These are phyloP conservation scores for Kodamaea arcana DNA, from an alignment of 1,139 yeast genomes.

Conservation along the genomic window DNA sequence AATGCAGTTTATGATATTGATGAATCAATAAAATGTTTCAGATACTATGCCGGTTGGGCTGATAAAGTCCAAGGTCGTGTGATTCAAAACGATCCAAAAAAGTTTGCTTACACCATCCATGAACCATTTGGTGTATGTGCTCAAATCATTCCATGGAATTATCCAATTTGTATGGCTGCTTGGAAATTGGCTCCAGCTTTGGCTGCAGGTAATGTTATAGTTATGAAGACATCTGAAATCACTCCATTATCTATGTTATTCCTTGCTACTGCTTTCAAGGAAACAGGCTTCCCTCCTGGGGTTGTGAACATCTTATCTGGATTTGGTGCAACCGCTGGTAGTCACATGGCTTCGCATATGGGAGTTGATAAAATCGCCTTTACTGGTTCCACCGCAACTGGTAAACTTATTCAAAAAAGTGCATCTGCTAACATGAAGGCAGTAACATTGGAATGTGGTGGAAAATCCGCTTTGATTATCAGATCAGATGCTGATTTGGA, in stretches of 20 bases:
- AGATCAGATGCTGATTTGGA: slow-evolving; percentile 75
- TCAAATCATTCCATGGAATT: slow-evolving; percentile 68
- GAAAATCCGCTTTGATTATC: slow-evolving; percentile 73
- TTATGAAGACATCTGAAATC: slow-evolving; percentile 63
- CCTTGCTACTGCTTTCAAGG: slow-evolving; percentile 49
- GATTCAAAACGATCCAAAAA: slow-evolving; percentile 61
- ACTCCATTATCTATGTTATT: slow-evolving; percentile 61
- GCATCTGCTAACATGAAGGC: slow-evolving; percentile 66
- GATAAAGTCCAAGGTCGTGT: slow-evolving; percentile 72
- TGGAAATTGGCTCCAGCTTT: slow-evolving; percentile 63
- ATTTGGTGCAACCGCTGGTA: slow-evolving; percentile 52
- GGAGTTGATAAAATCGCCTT: slow-evolving; percentile 64
- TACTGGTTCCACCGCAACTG: slow-evolving; percentile 63
- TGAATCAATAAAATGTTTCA: slow-evolving; percentile 52
- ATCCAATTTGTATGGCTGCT: slow-evolving; percentile 56
- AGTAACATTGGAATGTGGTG: slow-evolving; percentile 89
- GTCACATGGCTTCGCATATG: slow-evolving; percentile 53
- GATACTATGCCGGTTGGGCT: slow-evolving; percentile 82
- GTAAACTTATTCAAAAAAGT: slow-evolving; percentile 52
- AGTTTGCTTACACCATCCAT: slow-evolving; percentile 73
- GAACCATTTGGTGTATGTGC: slow-evolving; percentile 84
- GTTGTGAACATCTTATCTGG: slow-evolving; percentile 62
- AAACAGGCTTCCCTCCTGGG: slow-evolving; percentile 73
- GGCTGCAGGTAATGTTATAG: slow-evolving; percentile 65
- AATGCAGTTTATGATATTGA: slow-evolving; percentile 55